Base-by-base conservation (phyloP, 1,284 basidiomycete genomes). In the Puccinia triticina region DNA sequence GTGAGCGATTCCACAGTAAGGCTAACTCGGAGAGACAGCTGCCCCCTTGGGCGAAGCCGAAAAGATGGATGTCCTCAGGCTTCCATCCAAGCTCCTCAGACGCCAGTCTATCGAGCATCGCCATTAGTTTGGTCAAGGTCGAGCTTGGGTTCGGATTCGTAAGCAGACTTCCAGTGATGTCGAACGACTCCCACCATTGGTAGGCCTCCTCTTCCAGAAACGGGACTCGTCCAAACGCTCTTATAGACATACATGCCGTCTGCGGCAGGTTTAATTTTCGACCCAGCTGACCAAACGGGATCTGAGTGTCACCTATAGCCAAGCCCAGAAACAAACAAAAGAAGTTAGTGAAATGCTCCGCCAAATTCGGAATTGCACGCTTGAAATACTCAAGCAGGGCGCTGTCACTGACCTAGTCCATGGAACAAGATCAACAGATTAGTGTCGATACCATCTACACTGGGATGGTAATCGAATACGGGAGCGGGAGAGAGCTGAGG, bases 1-100 rank as follows among this genome's bases (percentile, higher is more conserved):
- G 84, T 84, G 88, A 85, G 84, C 89, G 34, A 86, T 90, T 90
- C 87, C 88, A 89, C 37, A 87, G 85, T 72, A 93, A 84, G 21
- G 89, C 90, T 46, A 91, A 88, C 86, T 97, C 94, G 0, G 90
- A 90, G 1, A 91, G 93, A 50, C 94, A 90, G 40, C 90, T 93
- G 0, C 94, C 95, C 0, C 95, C 95, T 87, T 97, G 95, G 0
- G 90, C 94, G 85, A 94, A 97, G 5, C 95, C 95, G 84, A 96
- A 94, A 18, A 96, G 85, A 86, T 97, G 94, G 29, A 97, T 92
- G 26, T 90, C 88, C 7, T 90, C 84, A 0, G 89, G 84, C 0
- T 90, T 88, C 95, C 95, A 96, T 84, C 92, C 92, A 46, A 85
- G 85, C 4, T 79, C 55, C 53, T 89, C 89, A 1, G 87, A 84